Evolutionary conservation across 148 eudicot genomes (phyloP).

Genomic region (Chenopodium album): DNA sequence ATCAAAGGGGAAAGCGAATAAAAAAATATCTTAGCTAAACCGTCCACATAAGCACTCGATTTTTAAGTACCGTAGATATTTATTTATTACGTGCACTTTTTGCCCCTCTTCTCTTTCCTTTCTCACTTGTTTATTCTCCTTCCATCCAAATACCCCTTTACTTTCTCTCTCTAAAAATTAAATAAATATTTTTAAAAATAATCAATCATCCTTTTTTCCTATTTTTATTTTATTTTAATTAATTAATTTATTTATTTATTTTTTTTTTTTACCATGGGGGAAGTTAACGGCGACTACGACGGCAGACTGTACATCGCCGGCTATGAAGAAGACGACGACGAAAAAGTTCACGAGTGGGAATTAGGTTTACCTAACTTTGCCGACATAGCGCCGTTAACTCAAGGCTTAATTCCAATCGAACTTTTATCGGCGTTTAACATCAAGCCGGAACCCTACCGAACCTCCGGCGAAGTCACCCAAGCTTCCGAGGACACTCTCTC

Average conservation of each 20-base stretch:
- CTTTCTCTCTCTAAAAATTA: constrained; percentile 20
- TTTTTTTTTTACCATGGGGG: constrained; percentile 21
- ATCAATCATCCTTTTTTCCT: neutral
- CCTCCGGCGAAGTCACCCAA: constrained; percentile 23
- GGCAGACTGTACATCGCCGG: neutral
- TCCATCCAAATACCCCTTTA: constrained; percentile 11
- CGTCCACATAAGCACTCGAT: constrained; percentile 22
- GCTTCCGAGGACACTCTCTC: constrained; percentile 24
- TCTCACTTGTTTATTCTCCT: neutral
- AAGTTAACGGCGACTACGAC: constrained; percentile 18
- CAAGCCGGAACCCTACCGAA: constrained; percentile 29
- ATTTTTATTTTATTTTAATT: too few relatives aligned
- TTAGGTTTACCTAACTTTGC: constrained; percentile 26
- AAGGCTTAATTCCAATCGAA: constrained; percentile 20
- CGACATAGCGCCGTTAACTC: constrained; percentile 34
- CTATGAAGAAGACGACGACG: constrained; percentile 15
- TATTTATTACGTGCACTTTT: constrained; percentile 6
- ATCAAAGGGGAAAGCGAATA: neutral
- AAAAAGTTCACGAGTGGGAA: constrained; percentile 33
- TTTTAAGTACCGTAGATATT: neutral
- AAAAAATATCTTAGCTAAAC: constrained; percentile 20
- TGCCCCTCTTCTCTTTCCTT: neutral
- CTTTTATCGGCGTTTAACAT: constrained; percentile 32
- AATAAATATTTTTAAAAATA: neutral
- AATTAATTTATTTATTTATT: neutral